phyloP scores from a whole-genome alignment of 225 moss, liverwort and hornwort genomes.

The Pleurozium schreberi region DNA sequence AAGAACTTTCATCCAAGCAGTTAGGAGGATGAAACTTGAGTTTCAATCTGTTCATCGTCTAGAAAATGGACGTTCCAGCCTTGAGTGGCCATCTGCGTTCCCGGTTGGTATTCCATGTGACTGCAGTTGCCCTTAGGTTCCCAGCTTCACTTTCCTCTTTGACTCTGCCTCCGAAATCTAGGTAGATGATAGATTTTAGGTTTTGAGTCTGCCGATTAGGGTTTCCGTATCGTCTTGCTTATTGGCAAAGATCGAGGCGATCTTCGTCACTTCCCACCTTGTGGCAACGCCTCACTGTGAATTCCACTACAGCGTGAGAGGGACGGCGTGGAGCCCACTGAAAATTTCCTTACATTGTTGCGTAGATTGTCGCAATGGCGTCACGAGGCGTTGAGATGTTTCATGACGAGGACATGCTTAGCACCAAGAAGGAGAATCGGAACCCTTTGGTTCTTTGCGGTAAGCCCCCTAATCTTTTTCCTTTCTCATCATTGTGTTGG shows the following conservation, averaged over 20 bases:
- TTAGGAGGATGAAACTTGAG: no score
- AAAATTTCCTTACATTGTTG: background rate
- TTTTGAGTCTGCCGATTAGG: background rate
- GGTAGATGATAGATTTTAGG: background rate
- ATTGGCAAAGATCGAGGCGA: background rate
- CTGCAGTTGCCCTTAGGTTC: no score
- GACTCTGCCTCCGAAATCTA: no score
- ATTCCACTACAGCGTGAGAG: background rate
- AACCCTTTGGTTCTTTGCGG: constrained; percentile 70
- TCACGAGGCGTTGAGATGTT: background rate
- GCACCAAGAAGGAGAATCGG: constrained; percentile 53
- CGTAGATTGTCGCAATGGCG: background rate
- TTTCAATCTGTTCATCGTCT: no score
- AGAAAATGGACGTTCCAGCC: no score
- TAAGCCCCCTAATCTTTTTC: background rate
- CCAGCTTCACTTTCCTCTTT: no score
- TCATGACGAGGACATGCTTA: constrained; percentile 51
- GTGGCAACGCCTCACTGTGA: background rate
- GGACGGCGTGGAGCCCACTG: background rate
- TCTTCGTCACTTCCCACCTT: background rate
- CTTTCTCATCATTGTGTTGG: background rate
- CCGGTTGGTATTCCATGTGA: no score
- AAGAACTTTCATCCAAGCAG: no score
- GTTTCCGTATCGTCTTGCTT: background rate
- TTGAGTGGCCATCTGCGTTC: no score